Conservation (phyloP, 164 flowering plant species). For the Liquidambar formosana region DNA sequence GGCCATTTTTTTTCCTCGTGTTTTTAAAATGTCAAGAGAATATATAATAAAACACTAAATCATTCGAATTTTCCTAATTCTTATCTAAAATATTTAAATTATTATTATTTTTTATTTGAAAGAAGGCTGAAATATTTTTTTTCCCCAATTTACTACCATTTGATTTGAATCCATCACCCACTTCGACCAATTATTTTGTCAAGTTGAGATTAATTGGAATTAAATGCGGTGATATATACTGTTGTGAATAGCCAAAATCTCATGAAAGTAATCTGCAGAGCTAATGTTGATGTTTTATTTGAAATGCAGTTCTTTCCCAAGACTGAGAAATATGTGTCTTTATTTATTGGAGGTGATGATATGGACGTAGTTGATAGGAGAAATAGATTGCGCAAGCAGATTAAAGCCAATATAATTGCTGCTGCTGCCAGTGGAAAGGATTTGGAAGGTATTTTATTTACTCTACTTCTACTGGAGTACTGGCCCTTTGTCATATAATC, state of each 20-base stretch:
- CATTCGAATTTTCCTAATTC: too few relatives aligned
- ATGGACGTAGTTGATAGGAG: conserved; percentile 69
- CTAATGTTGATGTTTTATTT: conserved; percentile 5
- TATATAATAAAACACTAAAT: too few relatives aligned
- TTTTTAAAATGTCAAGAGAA: too few relatives aligned
- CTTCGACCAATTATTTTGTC: background rate
- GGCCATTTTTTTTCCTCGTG: too few relatives aligned
- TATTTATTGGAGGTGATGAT: conserved; percentile 81
- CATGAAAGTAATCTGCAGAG: background rate
- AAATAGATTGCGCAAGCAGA: conserved; percentile 77
- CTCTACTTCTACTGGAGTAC: background rate
- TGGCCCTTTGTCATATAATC: background rate
- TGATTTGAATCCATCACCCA: background rate
- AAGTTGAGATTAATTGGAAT: background rate
- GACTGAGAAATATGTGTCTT: conserved; percentile 86
- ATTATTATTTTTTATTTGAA: too few relatives aligned
- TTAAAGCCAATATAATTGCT: conserved; percentile 81
- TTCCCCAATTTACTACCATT: background rate
- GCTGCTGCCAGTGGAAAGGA: conserved; percentile 98
- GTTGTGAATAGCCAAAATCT: background rate
- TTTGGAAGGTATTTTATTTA: conserved; percentile 70
- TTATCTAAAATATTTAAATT: too few relatives aligned
- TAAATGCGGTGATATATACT: background rate
- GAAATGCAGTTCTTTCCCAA: conserved; percentile 90
- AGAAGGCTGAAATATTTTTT: background rate